Base-by-base conservation (phyloP, 2,329 filamentous ascomycete genomes). In the Aspergillus tanneri region DNA sequence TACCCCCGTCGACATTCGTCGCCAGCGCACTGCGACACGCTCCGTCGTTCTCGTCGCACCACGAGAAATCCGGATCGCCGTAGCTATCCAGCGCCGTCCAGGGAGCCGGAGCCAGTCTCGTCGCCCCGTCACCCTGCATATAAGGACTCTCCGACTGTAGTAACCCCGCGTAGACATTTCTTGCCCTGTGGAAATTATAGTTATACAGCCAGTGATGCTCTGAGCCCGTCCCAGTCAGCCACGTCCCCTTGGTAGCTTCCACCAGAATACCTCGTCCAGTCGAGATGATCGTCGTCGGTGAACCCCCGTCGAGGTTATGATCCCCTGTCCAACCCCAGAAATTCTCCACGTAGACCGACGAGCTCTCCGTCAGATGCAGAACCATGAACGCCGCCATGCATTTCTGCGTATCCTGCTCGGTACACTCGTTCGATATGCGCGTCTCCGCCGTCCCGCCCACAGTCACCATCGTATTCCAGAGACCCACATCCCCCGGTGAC, bases 321-420 rank as follows among this genome's bases (percentile, higher is more conserved):
- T 78, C 59, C 3, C 73, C 72, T 12, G 70, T 76, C 75, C 75
- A 78, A 3, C 71, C 62, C 75, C 75, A 75, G 46, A 75, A 66
- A 55, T 82, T 80, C 59, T 83, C 79, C 34, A 81, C 69, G 52
- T 82, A 82, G 3, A 73, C 74, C 1, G 75, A 74, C 0, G 74
- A 72, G 0, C 62, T 66, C 10, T 66, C 49, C 0, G 75, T 76
- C 14, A 83, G 65, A 55, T 84, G 79, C 40, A 84, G 66, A 44
- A 80, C 62, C 25, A 74, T 63, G 46, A 73, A 77, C 1, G 77
- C 75, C 1, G 73, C 77, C 60, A 74, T 76, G 62, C 78, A 80
- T 30, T 65, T 53, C 24, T 60, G 63, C 0, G 71, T 64, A 41
- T 69, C 58, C 41, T 60, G 59, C 4, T 54, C 59, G 1, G 57